These are phyloP conservation scores for Geranium brycei DNA, from an alignment of 345 rosid genomes.

Conservation along the genomic window DNA sequence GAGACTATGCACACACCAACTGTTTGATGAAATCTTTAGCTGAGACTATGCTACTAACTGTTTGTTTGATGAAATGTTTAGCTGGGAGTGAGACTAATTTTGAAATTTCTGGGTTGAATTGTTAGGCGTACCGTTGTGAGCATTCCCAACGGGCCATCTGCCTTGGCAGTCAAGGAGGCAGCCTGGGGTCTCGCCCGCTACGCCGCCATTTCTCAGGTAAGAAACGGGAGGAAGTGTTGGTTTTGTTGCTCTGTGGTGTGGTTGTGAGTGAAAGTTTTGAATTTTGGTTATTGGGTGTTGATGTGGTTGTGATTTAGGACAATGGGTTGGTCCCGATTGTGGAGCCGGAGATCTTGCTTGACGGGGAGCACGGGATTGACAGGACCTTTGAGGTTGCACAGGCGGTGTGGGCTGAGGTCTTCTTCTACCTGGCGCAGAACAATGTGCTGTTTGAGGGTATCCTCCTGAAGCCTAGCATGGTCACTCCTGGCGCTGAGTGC, in stretches of 20 bases:
- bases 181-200: constrained; percentile 99
- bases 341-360: constrained; percentile 96
- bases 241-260: too few relatives aligned
- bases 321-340: constrained; percentile 95
- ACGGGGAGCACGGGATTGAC: constrained; percentile 88
- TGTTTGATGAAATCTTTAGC: too few relatives aligned
- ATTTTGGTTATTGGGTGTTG: background rate
- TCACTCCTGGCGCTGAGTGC: constrained; percentile 95
- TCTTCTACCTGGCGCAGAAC: constrained; percentile 93
- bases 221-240: too few relatives aligned
- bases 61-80: too few relatives aligned
- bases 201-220: constrained; percentile 84
- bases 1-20: too few relatives aligned
- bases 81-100: background rate
- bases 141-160: constrained; percentile 97
- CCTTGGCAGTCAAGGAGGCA: constrained; percentile 92
- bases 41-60: too few relatives aligned
- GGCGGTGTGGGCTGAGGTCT: constrained; percentile 97
- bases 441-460: constrained; percentile 94
- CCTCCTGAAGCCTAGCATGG: constrained; percentile 98
- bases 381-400: constrained; percentile 89
- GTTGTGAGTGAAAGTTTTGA: too few relatives aligned
- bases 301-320: constrained; percentile 36
- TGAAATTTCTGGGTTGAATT: background rate
- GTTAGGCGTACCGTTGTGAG: constrained; percentile 96